phyloP scores from a whole-genome alignment of 495 filamentous ascomycete genomes.

The Annulohypoxylon maeteangense region DNA sequence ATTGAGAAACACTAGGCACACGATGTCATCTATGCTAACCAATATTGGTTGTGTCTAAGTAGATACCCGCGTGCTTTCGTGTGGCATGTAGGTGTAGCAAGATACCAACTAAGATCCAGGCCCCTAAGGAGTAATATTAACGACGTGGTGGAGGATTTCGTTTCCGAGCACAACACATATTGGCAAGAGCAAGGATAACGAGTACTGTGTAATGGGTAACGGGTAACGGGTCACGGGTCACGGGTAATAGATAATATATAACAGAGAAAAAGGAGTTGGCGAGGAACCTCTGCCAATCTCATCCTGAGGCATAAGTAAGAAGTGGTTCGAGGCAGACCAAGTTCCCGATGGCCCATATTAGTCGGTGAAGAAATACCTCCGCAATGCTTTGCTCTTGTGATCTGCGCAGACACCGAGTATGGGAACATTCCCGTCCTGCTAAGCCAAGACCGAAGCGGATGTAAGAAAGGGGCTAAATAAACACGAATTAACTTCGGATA shows the following conservation, averaged over 20 bases:
- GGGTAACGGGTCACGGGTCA: too few species aligned
- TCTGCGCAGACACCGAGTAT: slow-evolving; percentile 6
- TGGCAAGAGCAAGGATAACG: background rate
- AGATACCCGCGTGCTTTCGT: background rate
- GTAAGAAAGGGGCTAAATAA: slow-evolving; percentile 8
- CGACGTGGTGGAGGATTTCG: background rate
- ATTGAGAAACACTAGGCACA: too few species aligned
- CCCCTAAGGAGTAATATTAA: background rate
- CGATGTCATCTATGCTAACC: background rate
- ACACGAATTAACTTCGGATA: slow-evolving; percentile 14
- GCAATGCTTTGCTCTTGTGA: slow-evolving; percentile 1
- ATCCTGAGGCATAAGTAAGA: slow-evolving; percentile 8
- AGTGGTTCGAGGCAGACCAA: background rate
- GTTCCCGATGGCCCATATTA: slow-evolving; percentile 9
- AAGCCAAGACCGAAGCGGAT: slow-evolving; percentile 7
- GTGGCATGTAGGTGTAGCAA: background rate
- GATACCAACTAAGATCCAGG: background rate
- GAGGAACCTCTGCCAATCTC: slow-evolving; percentile 28
- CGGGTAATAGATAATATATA: too few species aligned
- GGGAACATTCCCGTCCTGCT: background rate
- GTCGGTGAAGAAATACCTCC: slow-evolving; percentile 24
- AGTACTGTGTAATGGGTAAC: too few species aligned
- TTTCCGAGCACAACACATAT: background rate
- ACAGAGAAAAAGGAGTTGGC: slow-evolving; percentile 1
- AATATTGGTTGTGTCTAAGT: background rate